Base-by-base conservation (phyloP, 2,329 filamentous ascomycete genomes). In the Colletotrichum sp. region DNA sequence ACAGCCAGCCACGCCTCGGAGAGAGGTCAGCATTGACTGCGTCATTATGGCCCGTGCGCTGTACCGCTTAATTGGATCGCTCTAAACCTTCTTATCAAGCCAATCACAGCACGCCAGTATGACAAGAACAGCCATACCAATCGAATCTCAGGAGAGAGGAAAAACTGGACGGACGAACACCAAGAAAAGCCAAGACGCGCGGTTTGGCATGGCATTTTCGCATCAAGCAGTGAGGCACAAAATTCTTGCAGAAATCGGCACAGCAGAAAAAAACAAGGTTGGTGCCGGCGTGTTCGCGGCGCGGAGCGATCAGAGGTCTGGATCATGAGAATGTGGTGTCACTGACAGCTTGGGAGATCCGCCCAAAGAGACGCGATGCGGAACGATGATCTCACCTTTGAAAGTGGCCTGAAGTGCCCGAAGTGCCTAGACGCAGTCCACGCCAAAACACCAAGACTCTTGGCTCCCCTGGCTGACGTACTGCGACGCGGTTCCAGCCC, bases 401-500 rank as follows among this genome's bases (percentile, higher is more conserved):
- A 58, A 28, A 67, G 26, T 58, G 18, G 26, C 32, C 57, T 16
- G 28, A 9, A 38, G 63, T 24, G 15, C 26, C 28, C 34, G 26
- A 16, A 36, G 63, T 26, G 16, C 57, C 30, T 10, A 30, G 58
- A 65, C 38, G 48, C 24, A 38, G 18, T 10, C n/a, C 67, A 61
- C 63, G 61, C 48, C 36, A 75, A 70, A 75, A 55, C 72, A 75
- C 68, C 69, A 72, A 75, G 72, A 72, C 30, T 26, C 72, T 75
- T 75, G 72, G 72, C 72, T 72, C 16, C 48, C 69, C 63, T 57
- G 52, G 72, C 72, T 75, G 72, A 75, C 72, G 72, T 67, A 75
- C 69, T 13, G 43, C 58, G 43, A 67, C 61, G 55, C 72, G 69
- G 55, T 43, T 38, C 43, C 55, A 63, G 55, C 64, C 63, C 36